A percentile compares a stretch with the other conserved stretches of the same genome.
These are phyloP conservation scores for Hymenoscyphus albidus DNA, from an alignment of 2,329 filamentous ascomycete genomes.

Conservation along the genomic window DNA sequence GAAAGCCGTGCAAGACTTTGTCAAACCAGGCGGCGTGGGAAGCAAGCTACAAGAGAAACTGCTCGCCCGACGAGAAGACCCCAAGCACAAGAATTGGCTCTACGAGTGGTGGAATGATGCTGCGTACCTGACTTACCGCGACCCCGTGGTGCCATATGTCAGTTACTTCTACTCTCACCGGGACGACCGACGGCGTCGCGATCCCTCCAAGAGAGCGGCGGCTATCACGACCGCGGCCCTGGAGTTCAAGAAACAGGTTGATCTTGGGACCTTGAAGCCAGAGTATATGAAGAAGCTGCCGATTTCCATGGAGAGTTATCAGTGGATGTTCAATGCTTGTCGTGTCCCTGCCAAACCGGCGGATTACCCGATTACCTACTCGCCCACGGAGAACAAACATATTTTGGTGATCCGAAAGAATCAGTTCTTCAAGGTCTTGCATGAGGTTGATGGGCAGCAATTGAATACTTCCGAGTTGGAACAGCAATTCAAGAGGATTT, in stretches of 20 bases:
- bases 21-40: constrained; percentile 80
- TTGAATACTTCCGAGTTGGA: constrained; percentile 88
- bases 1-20: constrained; percentile 82
- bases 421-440: constrained; percentile 89
- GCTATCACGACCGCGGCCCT: constrained; percentile 81
- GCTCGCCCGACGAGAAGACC: constrained; percentile 71
- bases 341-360: constrained; percentile 78
- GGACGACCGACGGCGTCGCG: constrained; percentile 81
- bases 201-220: constrained; percentile 89
- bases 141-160: constrained; percentile 95
- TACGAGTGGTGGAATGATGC: constrained; percentile 98
- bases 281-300: constrained; percentile 99
- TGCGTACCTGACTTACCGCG: constrained; percentile 88
- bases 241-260: constrained; percentile 93
- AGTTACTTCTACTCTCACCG: constrained; percentile 99
- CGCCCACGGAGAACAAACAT: constrained; percentile 72
- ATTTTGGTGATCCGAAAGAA: constrained; percentile 91
- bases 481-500: constrained; percentile 80
- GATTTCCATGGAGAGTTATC: constrained; percentile 96
- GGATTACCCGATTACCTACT: constrained; percentile 81
- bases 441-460: constrained; percentile 77
- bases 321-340: constrained; percentile 98
- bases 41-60: constrained; percentile 85
- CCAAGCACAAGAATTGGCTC: constrained; percentile 87
- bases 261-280: constrained; percentile 77